phyloP scores from a whole-genome alignment of 139 green algal genomes.

The Yamagishiella unicocca region DNA sequence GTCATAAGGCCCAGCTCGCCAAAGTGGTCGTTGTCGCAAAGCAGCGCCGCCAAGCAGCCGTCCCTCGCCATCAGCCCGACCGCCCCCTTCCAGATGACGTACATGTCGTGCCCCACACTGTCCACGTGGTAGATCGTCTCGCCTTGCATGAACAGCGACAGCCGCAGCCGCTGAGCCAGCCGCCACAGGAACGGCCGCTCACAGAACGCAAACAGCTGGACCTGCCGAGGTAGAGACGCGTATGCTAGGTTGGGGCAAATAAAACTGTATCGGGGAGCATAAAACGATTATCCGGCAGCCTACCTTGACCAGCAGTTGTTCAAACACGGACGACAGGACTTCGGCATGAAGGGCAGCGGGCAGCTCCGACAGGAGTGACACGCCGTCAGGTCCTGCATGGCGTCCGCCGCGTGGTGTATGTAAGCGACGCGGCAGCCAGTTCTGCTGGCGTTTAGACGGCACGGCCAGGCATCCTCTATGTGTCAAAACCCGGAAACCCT shows the following conservation, averaged over 20 bases:
- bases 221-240: too few relatives aligned
- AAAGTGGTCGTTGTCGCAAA: background rate
- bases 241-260: too few relatives aligned
- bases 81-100: conserved; percentile 19
- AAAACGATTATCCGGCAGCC: too few relatives aligned
- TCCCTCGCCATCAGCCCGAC: background rate
- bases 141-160: background rate
- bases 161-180: background rate
- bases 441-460: too few relatives aligned
- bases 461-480: too few relatives aligned
- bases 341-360: background rate
- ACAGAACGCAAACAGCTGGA: conserved; percentile 22
- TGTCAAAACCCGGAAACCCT: too few relatives aligned
- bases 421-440: background rate
- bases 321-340: conserved; percentile 3
- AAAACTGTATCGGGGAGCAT: too few relatives aligned
- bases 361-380: conserved; percentile 4
- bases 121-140: conserved; percentile 2
- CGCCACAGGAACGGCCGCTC: conserved; percentile 26
- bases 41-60: conserved; percentile 7
- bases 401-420: background rate
- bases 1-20: conserved; percentile 10
- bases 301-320: background rate
- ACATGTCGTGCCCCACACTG: conserved; percentile 33
- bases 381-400: background rate